Conservation (phyloP, 768 basidiomycete species). For the Leccinum uliginosum region DNA sequence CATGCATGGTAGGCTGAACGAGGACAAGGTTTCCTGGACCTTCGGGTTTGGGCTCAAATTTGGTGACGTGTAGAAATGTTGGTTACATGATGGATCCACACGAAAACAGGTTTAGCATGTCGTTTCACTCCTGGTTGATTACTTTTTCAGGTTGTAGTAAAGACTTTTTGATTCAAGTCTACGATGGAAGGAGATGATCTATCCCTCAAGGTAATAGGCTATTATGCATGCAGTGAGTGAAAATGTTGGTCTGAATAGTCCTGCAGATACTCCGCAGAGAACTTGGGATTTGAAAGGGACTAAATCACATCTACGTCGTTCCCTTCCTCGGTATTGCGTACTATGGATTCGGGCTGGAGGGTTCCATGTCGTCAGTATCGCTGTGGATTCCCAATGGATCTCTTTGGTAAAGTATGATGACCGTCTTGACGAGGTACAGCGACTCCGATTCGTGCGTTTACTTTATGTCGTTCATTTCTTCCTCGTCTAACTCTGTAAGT, state of each 20-base stretch:
- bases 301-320: no score
- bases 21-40: no score
- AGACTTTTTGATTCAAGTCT: background rate
- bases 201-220: background rate
- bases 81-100: background rate
- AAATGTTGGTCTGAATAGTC: no score
- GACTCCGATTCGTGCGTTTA: background rate
- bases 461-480: background rate
- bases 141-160: background rate
- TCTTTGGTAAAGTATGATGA: background rate
- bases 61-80: background rate
- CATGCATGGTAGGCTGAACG: no score
- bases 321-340: no score
- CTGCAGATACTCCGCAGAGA: no score
- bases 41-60: background rate
- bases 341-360: no score
- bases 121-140: background rate
- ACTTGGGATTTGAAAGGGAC: no score
- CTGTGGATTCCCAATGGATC: no score
- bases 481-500: no score
- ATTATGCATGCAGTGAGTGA: no score
- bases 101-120: background rate
- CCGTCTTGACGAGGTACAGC: background rate
- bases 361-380: no score
- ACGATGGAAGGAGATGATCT: background rate